A percentile compares a stretch with the other conserved stretches of the same genome.
Evolutionary conservation across 331 rosid genomes (phyloP).

Genomic region (Telfairia occidentalis): DNA sequence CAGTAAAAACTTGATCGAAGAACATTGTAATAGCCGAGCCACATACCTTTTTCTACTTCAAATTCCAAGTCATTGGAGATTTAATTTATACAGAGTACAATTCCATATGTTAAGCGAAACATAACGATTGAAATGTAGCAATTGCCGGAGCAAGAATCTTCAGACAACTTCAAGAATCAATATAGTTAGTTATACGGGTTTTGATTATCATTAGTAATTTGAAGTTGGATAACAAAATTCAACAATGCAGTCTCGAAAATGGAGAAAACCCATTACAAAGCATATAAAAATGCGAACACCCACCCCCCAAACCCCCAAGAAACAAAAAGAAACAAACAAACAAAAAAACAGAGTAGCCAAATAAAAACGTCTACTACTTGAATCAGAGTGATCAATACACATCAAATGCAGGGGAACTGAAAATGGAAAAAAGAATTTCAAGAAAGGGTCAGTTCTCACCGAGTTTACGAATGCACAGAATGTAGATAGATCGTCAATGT

Average conservation of each 20-base stretch:
- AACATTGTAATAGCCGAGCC: not conserved
- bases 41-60: not conserved
- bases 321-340: not conserved
- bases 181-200: not conserved
- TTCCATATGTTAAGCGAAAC: not conserved
- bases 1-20: not conserved
- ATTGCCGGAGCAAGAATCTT: constrained; percentile 1
- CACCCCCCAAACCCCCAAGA: not conserved
- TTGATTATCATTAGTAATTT: not conserved
- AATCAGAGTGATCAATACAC: not conserved
- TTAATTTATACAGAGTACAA: not conserved
- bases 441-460: not conserved
- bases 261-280: not conserved
- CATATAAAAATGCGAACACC: not conserved
- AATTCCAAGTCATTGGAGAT: not conserved
- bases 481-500: not conserved
- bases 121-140: not conserved
- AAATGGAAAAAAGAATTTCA: not conserved
- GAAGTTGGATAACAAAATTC: not conserved
- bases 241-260: not conserved
- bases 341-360: not conserved
- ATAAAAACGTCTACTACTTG: not conserved
- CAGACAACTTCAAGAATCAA: constrained; percentile 13
- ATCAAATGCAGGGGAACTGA: not conserved
- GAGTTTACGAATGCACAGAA: not conserved